Conservation (phyloP, 2,329 filamentous ascomycete genomes). For the Hypomyces rosellus region DNA sequence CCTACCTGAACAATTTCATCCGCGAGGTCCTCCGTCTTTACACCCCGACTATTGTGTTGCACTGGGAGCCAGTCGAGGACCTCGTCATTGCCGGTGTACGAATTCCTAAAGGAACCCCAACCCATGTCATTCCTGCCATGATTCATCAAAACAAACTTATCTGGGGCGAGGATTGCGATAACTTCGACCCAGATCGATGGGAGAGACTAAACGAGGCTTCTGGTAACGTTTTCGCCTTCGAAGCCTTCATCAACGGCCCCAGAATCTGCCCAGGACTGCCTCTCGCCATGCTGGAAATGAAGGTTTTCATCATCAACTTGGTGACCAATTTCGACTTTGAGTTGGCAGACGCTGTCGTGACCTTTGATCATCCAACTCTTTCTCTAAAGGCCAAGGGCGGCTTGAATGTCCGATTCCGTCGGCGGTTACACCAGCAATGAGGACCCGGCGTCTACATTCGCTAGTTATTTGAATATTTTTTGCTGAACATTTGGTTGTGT, state of each 20-base stretch:
- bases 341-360: not conserved
- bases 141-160: constrained; percentile 34
- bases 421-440: not conserved
- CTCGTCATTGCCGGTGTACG: not conserved
- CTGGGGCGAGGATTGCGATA: constrained; percentile 34
- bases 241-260: constrained; percentile 26
- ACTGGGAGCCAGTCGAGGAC: not conserved
- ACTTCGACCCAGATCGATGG: constrained; percentile 38
- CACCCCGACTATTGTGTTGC: constrained; percentile 22
- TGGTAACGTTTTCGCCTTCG: constrained; percentile 29
- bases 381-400: not conserved
- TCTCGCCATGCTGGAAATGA: constrained; percentile 28
- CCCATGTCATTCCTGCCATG: constrained; percentile 29
- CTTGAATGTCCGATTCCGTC: not conserved
- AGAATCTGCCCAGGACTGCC: constrained; percentile 25
- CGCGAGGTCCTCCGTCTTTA: constrained; percentile 40
- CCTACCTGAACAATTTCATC: constrained; percentile 40
- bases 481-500: no score
- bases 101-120: not conserved
- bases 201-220: constrained; percentile 28
- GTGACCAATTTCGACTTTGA: not conserved
- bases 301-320: constrained; percentile 16
- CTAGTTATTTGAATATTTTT: no score
- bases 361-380: not conserved
- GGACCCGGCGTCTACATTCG: no score